Conservation (phyloP, 805 yeast genomes). For the Blastobotrys mokoenaii region DNA sequence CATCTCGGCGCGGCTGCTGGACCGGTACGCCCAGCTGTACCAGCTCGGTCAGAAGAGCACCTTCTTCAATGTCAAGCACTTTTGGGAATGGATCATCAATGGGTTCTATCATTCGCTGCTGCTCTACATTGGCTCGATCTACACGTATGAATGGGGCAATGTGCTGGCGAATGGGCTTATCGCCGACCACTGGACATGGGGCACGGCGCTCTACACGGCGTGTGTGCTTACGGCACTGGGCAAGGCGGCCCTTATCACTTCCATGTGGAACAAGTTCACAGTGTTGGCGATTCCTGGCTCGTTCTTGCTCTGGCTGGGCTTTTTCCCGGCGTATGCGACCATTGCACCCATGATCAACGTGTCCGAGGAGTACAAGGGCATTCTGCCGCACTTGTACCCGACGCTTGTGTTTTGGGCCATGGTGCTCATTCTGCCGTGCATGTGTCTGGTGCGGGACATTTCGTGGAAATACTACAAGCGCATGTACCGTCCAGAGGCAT, state of each 20-base stretch:
- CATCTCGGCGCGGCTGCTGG: constrained; percentile 80
- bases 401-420: constrained; percentile 78
- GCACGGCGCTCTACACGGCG: constrained; percentile 79
- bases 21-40: constrained; percentile 87
- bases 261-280: constrained; percentile 92
- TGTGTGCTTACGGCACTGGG: constrained; percentile 86
- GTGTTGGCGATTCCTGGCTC: constrained; percentile 93
- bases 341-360: constrained; percentile 79
- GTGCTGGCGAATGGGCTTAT: constrained; percentile 54
- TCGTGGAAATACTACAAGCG: constrained; percentile 93
- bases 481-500: constrained; percentile 83
- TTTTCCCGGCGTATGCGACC: constrained; percentile 80
- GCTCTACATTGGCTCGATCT: constrained; percentile 62
- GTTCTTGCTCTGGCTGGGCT: constrained; percentile 67
- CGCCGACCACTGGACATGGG: constrained; percentile 93
- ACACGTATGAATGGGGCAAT: constrained; percentile 62
- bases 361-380: constrained; percentile 79
- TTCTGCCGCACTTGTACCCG: constrained; percentile 65
- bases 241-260: constrained; percentile 87
- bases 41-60: constrained; percentile 81
- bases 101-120: constrained; percentile 92
- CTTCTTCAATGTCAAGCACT: constrained; percentile 82
- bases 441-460: constrained; percentile 80
- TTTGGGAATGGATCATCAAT: constrained; percentile 96
- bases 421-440: constrained; percentile 60